phyloP scores from a whole-genome alignment of 2,329 filamentous ascomycete species.

The Lachnellula subtilissima region DNA sequence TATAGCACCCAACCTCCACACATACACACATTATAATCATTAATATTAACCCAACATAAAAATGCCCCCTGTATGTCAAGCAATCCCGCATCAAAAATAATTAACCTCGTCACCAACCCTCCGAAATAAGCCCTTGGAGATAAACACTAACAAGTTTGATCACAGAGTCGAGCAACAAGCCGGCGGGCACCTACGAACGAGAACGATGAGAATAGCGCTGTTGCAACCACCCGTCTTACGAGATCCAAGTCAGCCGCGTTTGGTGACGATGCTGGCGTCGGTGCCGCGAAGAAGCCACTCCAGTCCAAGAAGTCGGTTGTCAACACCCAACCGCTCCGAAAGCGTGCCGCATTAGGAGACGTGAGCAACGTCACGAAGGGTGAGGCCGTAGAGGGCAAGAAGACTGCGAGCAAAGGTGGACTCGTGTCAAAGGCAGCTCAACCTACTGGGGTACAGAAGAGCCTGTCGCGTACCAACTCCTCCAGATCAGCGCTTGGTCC shows the following conservation, averaged over 20 bases:
- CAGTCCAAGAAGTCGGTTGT: constrained; percentile 65
- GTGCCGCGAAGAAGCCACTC: constrained; percentile 54
- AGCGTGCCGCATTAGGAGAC: constrained; percentile 83
- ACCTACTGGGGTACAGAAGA: constrained; percentile 77
- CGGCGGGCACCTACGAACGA: constrained; percentile 79
- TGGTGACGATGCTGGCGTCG: constrained; percentile 52
- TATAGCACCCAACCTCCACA: constrained; percentile 14
- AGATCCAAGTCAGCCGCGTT: constrained; percentile 83
- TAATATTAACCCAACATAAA: constrained; percentile 23
- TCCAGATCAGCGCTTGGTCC: constrained; percentile 57
- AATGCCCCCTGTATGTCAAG: constrained; percentile 54
- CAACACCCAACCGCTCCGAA: constrained; percentile 52
- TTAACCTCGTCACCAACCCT: background rate
- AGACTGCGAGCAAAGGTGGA: constrained; percentile 63
- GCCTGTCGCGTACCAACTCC: constrained; percentile 47
- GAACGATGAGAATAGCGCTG: constrained; percentile 80
- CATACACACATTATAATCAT: constrained; percentile 30
- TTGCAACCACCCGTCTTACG: constrained; percentile 74
- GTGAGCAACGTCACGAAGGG: constrained; percentile 91
- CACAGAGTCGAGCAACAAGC: constrained; percentile 61
- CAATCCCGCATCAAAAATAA: background rate
- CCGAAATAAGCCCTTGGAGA: background rate
- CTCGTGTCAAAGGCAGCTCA: constrained; percentile 77
- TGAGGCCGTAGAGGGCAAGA: constrained; percentile 69
- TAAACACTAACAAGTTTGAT: constrained; percentile 36